Conservation (phyloP, 2,329 filamentous ascomycete species). For the Fonsecaea pugnacius region DNA sequence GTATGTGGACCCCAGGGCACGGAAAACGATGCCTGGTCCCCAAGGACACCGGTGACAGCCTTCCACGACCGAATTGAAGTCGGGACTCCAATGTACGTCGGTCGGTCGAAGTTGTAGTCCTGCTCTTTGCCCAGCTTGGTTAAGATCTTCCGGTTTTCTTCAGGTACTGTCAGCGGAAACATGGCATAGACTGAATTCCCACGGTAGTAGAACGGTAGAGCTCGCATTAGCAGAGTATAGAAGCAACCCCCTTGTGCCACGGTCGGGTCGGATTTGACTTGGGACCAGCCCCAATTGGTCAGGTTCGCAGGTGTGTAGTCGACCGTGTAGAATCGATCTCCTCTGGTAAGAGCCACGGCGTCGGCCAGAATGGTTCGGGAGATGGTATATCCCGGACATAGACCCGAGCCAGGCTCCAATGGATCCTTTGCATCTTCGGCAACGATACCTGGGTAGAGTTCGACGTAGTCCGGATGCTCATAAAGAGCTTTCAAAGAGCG, state of each 20-base stretch:
- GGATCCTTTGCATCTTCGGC: slow-evolving; percentile 47
- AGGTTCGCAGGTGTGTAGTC: slow-evolving; percentile 52
- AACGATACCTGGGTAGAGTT: slow-evolving; percentile 71
- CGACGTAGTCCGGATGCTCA: slow-evolving; percentile 67
- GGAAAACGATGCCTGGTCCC: slow-evolving; percentile 50
- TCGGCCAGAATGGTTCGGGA: slow-evolving; percentile 52
- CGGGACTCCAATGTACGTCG: slow-evolving; percentile 42
- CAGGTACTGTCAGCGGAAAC: slow-evolving; percentile 55
- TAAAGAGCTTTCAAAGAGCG: slow-evolving; percentile 63
- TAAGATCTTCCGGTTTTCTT: slow-evolving; percentile 53
- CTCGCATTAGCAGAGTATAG: slow-evolving; percentile 58
- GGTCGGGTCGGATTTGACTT: slow-evolving; percentile 44
- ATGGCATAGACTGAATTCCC: slow-evolving; percentile 56
- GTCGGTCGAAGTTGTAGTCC: slow-evolving; percentile 48
- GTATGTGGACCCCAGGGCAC: slow-evolving; percentile 50
- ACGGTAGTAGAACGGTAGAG: slow-evolving; percentile 55
- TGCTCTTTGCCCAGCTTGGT: slow-evolving; percentile 47
- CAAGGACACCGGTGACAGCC: slow-evolving; percentile 50
- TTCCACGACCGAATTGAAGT: slow-evolving; percentile 52
- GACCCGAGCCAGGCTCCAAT: slow-evolving; percentile 45
- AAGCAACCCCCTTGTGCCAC: slow-evolving; percentile 57
- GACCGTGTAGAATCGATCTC: slow-evolving; percentile 54
- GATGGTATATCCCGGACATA: slow-evolving; percentile 48
- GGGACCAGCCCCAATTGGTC: slow-evolving; percentile 53
- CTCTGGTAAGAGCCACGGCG: slow-evolving; percentile 52